Base-by-base conservation (phyloP, 1,284 basidiomycete species). In the Melampsora abietis-canadensis region DNA sequence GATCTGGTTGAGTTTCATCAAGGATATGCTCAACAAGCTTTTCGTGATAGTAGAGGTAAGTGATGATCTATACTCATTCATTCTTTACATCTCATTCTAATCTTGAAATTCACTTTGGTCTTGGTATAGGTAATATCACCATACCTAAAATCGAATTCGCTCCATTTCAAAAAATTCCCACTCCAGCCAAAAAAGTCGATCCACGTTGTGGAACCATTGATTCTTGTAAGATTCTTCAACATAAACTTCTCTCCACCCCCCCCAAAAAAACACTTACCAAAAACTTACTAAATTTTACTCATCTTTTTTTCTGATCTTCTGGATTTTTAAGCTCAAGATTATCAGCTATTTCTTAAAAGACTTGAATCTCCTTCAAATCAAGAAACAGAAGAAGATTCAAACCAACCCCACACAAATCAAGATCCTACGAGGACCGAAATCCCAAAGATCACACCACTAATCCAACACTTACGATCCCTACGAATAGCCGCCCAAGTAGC, bases 141-240 rank as follows among this genome's bases (percentile, higher is more conserved):
- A 86, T 89, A 72, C 92, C 92, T 0, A 85, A 96, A 1, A 93
- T 98, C 2, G 95, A 98, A 82, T 97, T 91, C 80, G 91, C 95
- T 0, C 93, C 94, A 0, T 92, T 89, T 77, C 94, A 94, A 81
- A 96, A 92, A 82, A 83, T 90, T 2, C 90, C 92, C 0, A 81
- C 85, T 0, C 88, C 89, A 77, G 89, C 89, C 82, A 87, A 86
- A 81, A 94, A 92, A 81, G 80, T 81, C 0, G 91, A 92, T 79
- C 84, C 85, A 21, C 84, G 89, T 60, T 87, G 87, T 76, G 89
- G 86, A 1, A 92, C 91, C 0, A 91, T 92, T 75, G 89, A 92
- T 78, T 87, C 89, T 83, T 90, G 90, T 88, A 54, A 21, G 79
- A 40, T n/a, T n/a, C n/a, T n/a, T n/a, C n/a, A n/a, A n/a, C n/a